These are phyloP conservation scores for Coix lacrymajobi DNA, from an alignment of 176 grass and related monocot species.

Conservation along the genomic window DNA sequence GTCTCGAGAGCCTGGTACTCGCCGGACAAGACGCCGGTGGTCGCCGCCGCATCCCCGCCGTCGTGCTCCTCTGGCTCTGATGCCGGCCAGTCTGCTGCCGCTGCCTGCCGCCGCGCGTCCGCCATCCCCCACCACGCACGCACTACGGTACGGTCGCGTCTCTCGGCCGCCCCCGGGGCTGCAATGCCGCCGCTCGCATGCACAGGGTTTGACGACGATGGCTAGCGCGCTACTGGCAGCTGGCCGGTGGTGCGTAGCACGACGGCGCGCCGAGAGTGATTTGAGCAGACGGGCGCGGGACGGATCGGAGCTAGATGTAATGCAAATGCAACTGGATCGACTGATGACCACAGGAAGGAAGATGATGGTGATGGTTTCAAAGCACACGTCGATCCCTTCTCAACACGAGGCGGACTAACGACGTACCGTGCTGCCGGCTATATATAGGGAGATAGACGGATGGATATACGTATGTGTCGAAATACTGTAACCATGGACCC, in stretches of 20 bases:
- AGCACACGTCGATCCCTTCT: neutral
- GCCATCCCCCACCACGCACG: neutral
- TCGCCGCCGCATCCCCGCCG: neutral
- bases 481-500: neutral
- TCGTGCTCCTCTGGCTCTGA: neutral
- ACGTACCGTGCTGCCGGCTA: neutral
- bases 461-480: neutral
- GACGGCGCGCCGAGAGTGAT: neutral
- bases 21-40: slow-evolving; percentile 27
- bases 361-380: neutral
- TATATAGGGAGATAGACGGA: neutral
- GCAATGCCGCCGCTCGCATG: neutral
- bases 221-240: no score
- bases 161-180: neutral
- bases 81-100: neutral
- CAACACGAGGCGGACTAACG: neutral
- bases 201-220: neutral
- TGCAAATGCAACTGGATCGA: neutral
- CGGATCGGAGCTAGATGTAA: neutral
- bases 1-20: slow-evolving; percentile 57
- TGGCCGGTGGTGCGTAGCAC: neutral
- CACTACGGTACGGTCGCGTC: neutral
- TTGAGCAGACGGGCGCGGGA: neutral
- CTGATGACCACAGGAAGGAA: neutral
- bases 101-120: neutral